Base-by-base conservation (phyloP, 495 filamentous ascomycete genomes). In the Podospora sp. region DNA sequence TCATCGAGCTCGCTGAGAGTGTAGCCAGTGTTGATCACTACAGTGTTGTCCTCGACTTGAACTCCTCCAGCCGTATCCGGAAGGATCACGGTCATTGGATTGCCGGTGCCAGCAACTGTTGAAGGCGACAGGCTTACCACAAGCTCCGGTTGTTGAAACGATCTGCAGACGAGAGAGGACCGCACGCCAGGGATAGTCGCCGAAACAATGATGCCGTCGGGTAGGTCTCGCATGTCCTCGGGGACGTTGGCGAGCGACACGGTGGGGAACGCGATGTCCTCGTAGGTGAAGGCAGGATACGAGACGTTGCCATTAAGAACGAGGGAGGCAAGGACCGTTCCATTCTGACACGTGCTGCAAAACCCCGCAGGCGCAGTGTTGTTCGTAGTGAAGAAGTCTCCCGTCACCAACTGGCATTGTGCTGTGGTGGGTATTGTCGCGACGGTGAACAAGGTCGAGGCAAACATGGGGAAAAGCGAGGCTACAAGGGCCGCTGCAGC, bases 251-350 rank as follows among this genome's bases (percentile, higher is more conserved):
- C 63, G 49, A 71, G 33, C 8, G 52, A 20, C 5, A 75, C 56
- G 8, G 59, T 52, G 0, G 72, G 70, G 36, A 74, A 76, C 7
- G 59, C 65, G 16, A 76, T 36, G 64, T 76, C 69, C 21, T 66
- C 69, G 33, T 67, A 69, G 16, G 70, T 73, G 21, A 74, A 72
- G 1, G 59, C 20, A 1, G 74, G 70, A 56, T 67, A 74, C 20
- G 74, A 69, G 11, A 70, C 52, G 51, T 74, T 74, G 8, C 62
- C 60, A 29, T 69, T 53, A n/a, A 76, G 62, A 0, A 74, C 66
- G 6, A 74, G 63, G 2, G 66, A 70, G 8, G 64, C 35, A 16
- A 71, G 33, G 18, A 71, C 40, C 4, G 66, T 71, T 21, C 69
- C 71, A 49, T 73, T 71, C 20, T 69, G 66, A 27, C 69, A 71